These are phyloP conservation scores for Naganishia kalamii DNA, from an alignment of 768 basidiomycete species.

Conservation along the genomic window DNA sequence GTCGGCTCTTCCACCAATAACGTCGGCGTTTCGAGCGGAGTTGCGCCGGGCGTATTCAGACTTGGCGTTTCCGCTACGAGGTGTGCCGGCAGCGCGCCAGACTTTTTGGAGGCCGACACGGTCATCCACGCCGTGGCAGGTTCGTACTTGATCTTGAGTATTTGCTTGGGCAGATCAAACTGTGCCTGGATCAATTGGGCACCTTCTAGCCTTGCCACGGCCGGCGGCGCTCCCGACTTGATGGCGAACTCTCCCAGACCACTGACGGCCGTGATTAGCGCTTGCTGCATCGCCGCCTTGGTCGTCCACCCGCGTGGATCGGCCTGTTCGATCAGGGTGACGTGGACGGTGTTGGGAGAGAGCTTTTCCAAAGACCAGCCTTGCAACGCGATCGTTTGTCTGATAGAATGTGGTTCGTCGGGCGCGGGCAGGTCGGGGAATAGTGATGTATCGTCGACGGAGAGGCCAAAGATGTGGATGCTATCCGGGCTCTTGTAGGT, in stretches of 20 bases:
- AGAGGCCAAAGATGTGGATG: slow-evolving; percentile 91
- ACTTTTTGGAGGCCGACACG: slow-evolving; percentile 34
- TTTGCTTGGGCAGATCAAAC: slow-evolving; percentile 80
- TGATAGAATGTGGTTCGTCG: slow-evolving; percentile 70
- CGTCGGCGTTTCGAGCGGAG: neutral
- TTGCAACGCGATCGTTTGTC: slow-evolving; percentile 94
- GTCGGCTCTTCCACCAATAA: slow-evolving; percentile 16
- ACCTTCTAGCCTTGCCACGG: slow-evolving; percentile 71
- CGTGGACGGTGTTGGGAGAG: slow-evolving; percentile 86
- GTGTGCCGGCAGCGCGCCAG: slow-evolving; percentile 33
- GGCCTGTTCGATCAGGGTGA: slow-evolving; percentile 90
- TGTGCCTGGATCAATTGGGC: slow-evolving; percentile 66
- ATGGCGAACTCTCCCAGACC: slow-evolving; percentile 94
- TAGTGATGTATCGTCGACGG: slow-evolving; percentile 77
- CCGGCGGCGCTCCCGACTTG: slow-evolving; percentile 87
- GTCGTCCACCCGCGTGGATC: slow-evolving; percentile 97
- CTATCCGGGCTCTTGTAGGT: slow-evolving; percentile 94
- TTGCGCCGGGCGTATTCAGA: neutral
- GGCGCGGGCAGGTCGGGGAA: slow-evolving; percentile 62
- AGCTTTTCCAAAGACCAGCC: slow-evolving; percentile 96
- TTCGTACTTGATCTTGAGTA: slow-evolving; percentile 75
- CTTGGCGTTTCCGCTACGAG: neutral
- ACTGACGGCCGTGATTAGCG: slow-evolving; percentile 81
- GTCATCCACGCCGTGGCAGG: slow-evolving; percentile 46
- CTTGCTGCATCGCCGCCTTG: slow-evolving; percentile 85